Evolutionary conservation across 2,329 filamentous ascomycete genomes (phyloP), one percentile per base, ranked within the genome.

Genomic region (Epichloe sibirici): DNA sequence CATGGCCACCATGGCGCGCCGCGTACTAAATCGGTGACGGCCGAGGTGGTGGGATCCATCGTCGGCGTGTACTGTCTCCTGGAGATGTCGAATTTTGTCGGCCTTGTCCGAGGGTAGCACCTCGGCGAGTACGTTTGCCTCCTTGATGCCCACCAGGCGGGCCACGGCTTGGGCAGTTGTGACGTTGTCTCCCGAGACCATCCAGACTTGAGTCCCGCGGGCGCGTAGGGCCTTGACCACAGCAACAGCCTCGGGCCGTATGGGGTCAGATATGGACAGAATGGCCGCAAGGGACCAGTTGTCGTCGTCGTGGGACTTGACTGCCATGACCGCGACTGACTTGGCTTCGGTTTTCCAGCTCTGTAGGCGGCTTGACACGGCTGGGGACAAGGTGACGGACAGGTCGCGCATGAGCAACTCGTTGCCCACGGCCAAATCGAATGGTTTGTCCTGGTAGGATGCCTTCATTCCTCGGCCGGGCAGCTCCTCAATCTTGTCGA

Each of bases 181-280:
- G n/a, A 74, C 71, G 63, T 95, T 95, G 71, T 96, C 90, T 34
- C 90, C 90, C 0, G 89, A 94, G 39, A 95, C 82, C 88, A 96
- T 94, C 82, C 85, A 95, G 4, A 95, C 86, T 35, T 83, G 79
- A 46, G 86, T 83, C 21, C 85, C 82, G 15, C 78, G 78, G 4
- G 75, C 67, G 44, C 79, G 77, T 0, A 95, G 78, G 1, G 82
- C 74, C 6, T 70, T 66, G 53, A 95, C 77, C 17, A 91, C 81
- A 7, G 71, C 62, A 1, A 71, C 67, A 0, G 89, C 83, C 67
- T 94, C 88, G 0, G 81, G 77, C 2, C 90, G 85, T 57, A 95
- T 79, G 1, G 88, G 82, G 59, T 96, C 90, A 0, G 90, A 83
- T 48, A 91, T 84, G 46, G 88, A 82, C 57, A 95, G 82, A 11